Evolutionary conservation across 495 filamentous ascomycete species (phyloP), one percentile per base, ranked within the genome.

Genomic region (Schizothecium vesticola): DNA sequence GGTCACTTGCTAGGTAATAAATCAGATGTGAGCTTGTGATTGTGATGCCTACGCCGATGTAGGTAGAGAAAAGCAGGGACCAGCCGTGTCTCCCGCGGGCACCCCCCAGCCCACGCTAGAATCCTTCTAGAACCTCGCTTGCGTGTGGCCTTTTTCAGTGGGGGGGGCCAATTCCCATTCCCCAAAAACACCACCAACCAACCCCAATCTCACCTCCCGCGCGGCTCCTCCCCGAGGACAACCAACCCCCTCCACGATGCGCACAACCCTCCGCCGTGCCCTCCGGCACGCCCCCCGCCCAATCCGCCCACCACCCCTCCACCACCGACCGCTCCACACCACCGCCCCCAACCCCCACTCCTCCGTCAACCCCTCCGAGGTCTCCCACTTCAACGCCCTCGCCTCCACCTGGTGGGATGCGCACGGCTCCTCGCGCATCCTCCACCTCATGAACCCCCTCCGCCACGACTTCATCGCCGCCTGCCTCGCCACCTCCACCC

Each of bases 331-430:
- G 26, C 60, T 56, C 22, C 57, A 63, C 61, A 59, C 64, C 21
- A 61, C 36, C 56, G 65, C 36, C 31, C 71, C 55, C 36, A 68
- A 58, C 61, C 74, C 24, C 69, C 78, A 51, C 31, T 82, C 86
- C 67, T 89, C 91, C 72, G 90, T 98, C 78, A 93, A 93, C 75
- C 86, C 89, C 63, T 84, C 87, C 74, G 95, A 99, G 82, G 84
- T 98, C 67, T 90, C 92, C 56, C 95, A 99, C 81, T 99, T 99
- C 86, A 91, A 92, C 73, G 86, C 88, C 69, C 92, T 99, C 68
- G 95, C 96, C 74, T 91, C 89, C 72, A 89, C 88, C 73, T 99
- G 95, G 95, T 99, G 95, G 95, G 96, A 98, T 80, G 92, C 95
- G 2, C 89, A 96, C 79, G 95, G 95, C 64, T 88, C 93, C 22